A percentile compares a stretch with the other conserved stretches of the same genome.
These are phyloP conservation scores for Neurospora sp. DNA, from an alignment of 495 filamentous ascomycete genomes.

Conservation along the genomic window DNA sequence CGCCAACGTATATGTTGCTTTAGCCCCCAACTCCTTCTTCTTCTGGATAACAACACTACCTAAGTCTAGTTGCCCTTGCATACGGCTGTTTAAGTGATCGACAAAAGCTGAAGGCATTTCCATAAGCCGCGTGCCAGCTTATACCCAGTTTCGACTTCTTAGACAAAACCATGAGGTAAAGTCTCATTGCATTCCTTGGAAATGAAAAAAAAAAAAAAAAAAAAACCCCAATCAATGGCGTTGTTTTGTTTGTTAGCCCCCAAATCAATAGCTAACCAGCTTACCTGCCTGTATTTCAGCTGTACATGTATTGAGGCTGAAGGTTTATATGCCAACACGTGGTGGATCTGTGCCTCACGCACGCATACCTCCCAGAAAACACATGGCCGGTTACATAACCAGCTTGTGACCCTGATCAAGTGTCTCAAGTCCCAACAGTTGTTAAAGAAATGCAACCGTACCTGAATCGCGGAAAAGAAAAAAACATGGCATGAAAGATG, in stretches of 20 bases:
- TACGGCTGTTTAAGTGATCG: not conserved
- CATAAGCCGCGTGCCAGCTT: no score
- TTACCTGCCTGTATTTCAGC: not conserved
- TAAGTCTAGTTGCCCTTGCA: not conserved
- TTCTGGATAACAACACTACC: not conserved
- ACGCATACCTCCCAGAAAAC: no score
- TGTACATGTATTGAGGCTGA: not conserved
- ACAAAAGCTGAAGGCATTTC: not conserved
- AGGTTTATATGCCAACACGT: not conserved
- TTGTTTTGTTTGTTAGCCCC: not conserved
- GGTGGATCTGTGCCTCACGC: not conserved
- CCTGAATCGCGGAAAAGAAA: no score
- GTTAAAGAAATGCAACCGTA: no score
- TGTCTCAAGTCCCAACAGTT: no score
- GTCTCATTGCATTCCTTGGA: not conserved
- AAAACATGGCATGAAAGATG: no score
- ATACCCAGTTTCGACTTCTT: not conserved
- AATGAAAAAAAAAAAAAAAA: not conserved
- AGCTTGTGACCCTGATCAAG: no score
- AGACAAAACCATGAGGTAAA: not conserved
- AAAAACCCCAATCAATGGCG: not conserved
- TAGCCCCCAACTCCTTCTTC: not conserved
- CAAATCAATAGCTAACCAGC: not conserved
- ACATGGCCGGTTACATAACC: no score
- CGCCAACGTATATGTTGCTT: not conserved